A percentile compares a stretch with the other conserved stretches of the same genome.
Conservation (phyloP, 139 green algal genomes). For the Trebouxia sp. region DNA sequence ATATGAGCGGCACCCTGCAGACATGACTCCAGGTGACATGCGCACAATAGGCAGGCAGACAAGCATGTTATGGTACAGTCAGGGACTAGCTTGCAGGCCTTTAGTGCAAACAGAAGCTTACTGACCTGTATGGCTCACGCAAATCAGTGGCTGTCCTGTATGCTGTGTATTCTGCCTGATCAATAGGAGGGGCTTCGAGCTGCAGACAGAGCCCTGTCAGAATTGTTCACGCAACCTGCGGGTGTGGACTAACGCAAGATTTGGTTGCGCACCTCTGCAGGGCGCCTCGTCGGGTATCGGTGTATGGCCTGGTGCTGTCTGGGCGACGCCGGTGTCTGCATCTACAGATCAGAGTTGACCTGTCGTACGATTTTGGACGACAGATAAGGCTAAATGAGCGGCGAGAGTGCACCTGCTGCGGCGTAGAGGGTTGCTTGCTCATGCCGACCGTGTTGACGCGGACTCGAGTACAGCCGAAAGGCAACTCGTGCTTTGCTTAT, state of each 20-base stretch:
- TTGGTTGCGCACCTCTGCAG: slow-evolving; percentile 38
- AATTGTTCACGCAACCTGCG: no score
- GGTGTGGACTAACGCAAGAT: no score
- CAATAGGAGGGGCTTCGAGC: slow-evolving; percentile 36
- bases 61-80: no score
- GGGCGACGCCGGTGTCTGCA: neutral
- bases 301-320: slow-evolving; percentile 5
- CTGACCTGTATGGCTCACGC: slow-evolving; percentile 65
- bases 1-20: slow-evolving; percentile 50
- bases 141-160: slow-evolving; percentile 61
- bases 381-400: no score
- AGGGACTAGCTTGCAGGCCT: neutral
- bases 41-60: no score
- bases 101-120: neutral
- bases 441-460: no score
- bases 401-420: no score
- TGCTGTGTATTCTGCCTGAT: slow-evolving; percentile 50
- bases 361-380: no score
- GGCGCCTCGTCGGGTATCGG: slow-evolving; percentile 19
- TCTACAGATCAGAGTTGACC: neutral
- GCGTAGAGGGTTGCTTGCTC: no score
- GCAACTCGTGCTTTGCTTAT: no score
- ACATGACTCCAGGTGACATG: no score
- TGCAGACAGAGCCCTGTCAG: slow-evolving; percentile 3
- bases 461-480: no score